A percentile compares a stretch with the other conserved stretches of the same genome.
Evolutionary conservation across 2,329 filamentous ascomycete genomes (phyloP).

Genomic region (Colletotrichum sp.): DNA sequence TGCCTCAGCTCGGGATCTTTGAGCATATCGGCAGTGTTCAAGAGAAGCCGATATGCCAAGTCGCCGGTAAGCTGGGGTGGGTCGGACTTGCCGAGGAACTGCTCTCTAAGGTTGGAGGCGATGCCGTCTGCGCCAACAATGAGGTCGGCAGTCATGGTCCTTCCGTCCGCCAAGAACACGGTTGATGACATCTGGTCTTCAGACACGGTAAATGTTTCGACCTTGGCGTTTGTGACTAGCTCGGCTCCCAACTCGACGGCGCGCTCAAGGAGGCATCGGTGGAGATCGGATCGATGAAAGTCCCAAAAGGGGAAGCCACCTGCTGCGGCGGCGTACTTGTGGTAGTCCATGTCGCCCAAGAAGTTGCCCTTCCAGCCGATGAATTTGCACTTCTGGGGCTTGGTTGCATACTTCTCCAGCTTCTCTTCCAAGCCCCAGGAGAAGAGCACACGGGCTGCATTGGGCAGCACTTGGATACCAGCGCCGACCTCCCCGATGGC

Average conservation of each 20-base stretch:
- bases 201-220: slow-evolving; percentile 15
- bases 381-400: slow-evolving; percentile 14
- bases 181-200: background rate
- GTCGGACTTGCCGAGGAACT: slow-evolving; percentile 6
- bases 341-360: slow-evolving; percentile 18
- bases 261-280: slow-evolving; percentile 11
- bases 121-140: slow-evolving; percentile 52
- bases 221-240: slow-evolving; percentile 4
- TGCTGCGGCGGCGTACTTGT: slow-evolving; percentile 11
- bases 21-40: slow-evolving; percentile 27
- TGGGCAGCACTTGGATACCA: slow-evolving; percentile 23
- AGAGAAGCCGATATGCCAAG: slow-evolving; percentile 31
- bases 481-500: slow-evolving; percentile 23
- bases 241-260: slow-evolving; percentile 17
- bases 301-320: slow-evolving; percentile 21
- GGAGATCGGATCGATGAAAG: slow-evolving; percentile 24
- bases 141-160: slow-evolving; percentile 37
- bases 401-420: slow-evolving; percentile 21
- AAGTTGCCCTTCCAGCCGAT: slow-evolving; percentile 22
- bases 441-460: slow-evolving; percentile 14
- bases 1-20: slow-evolving; percentile 25
- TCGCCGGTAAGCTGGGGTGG: slow-evolving; percentile 30
- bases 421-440: slow-evolving; percentile 23
- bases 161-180: slow-evolving; percentile 26
- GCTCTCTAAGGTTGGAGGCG: slow-evolving; percentile 31